A percentile compares a stretch with the other conserved stretches of the same genome.
Conservation (phyloP, 495 filamentous ascomycete species). For the Tuber melanosporum region DNA sequence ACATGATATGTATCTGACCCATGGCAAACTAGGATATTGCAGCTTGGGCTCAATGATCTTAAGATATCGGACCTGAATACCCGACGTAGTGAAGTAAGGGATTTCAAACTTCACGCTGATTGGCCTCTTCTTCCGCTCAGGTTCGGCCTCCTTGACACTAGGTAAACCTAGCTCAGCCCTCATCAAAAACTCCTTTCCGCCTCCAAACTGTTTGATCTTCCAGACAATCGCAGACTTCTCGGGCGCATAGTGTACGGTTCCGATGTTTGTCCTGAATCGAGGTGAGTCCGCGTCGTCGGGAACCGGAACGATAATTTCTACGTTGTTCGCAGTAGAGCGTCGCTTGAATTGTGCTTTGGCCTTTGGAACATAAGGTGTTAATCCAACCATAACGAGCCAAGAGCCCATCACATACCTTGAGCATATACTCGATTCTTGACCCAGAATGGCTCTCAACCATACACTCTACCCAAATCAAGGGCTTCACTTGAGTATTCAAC, state of each 20-base stretch:
- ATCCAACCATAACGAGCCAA: neutral
- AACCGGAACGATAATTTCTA: conserved; percentile 94
- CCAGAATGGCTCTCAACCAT: conserved; percentile 92
- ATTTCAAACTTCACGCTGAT: conserved; percentile 99
- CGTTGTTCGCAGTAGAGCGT: conserved; percentile 95
- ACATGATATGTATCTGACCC: conserved; percentile 83
- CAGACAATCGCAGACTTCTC: conserved; percentile 97
- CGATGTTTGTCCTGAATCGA: conserved; percentile 95
- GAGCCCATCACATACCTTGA: conserved; percentile 57
- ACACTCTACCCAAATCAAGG: conserved; percentile 98
- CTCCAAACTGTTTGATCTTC: conserved; percentile 99
- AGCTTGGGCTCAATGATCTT: conserved; percentile 99
- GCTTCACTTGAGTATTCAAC: conserved; percentile 96
- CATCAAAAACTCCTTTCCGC: conserved; percentile 98
- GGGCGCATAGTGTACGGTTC: conserved; percentile 95
- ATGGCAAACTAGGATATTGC: conserved; percentile 96
- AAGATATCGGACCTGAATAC: conserved; percentile 95
- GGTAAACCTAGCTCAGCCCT: conserved; percentile 93
- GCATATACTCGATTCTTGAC: conserved; percentile 93
- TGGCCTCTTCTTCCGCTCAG: conserved; percentile 86
- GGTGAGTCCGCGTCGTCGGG: conserved; percentile 96
- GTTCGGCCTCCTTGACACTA: conserved; percentile 92
- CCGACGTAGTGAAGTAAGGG: conserved; percentile 97
- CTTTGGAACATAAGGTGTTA: conserved; percentile 41
- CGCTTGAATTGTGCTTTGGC: conserved; percentile 98